Evolutionary conservation across 2,329 filamentous ascomycete genomes (phyloP), one percentile per base, ranked within the genome.

Genomic region (Aspergillaceae sp.): DNA sequence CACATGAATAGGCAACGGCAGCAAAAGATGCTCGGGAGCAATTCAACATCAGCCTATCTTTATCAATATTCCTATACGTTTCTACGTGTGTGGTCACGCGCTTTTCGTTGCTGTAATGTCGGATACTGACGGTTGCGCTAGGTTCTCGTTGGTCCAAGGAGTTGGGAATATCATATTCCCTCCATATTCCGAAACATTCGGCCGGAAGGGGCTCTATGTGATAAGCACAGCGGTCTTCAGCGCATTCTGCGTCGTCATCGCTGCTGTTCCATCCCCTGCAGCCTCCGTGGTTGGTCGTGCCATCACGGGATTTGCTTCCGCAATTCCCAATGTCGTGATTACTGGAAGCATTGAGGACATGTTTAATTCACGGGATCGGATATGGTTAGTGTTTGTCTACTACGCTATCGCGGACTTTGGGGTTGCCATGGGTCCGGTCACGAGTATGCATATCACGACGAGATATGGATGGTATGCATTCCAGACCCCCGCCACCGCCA

Each of bases 341-440:
- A 63, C 67, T 0, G 72, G 73, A 0, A 73, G 67, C 42, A 64
- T 75, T 29, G 74, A 76, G 48, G 73, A 76, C 51, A 66, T 76
- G 55, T 75, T 66, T 55, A 66, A 73, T 42, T 60, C 64, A 1
- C 61, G 61, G 42, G 57, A 58, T 11, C 63, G 73, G 4, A 66
- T 74, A 3, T 75, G 70, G 70, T 51, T 71, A 3, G 61, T 75
- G 1, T 68, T 69, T 38, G 45, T 66, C 2, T 75, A 71, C 67
- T 65, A 65, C 34, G 58, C 62, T 9, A 61, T 60, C 3, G 62
- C 70, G 0, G 71, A 68, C 1, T 50, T 68, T 5, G 73, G 69
- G 0, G 49, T 75, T 2, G 60, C 62, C 1, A 34, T 70, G 3
- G 73, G 71, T 0, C 72, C 73, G 4, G 62, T 73, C 1, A 65